These are phyloP conservation scores for Colletotrichum sp. DNA, from an alignment of 2,329 filamentous ascomycete species.

Conservation along the genomic window DNA sequence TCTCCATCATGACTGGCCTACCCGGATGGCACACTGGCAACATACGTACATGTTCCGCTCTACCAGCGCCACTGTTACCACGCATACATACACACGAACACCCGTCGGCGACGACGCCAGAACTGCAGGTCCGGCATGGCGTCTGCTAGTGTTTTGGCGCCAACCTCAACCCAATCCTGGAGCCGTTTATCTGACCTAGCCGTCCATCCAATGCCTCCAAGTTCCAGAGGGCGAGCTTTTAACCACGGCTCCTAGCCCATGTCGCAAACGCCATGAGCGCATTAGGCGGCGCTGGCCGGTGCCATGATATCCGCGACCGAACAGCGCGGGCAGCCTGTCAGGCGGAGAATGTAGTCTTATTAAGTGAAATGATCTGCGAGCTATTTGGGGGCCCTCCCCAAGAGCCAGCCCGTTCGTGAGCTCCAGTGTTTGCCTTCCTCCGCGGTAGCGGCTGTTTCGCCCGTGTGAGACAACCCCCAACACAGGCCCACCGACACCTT, in stretches of 20 bases:
- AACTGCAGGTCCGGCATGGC: constrained; percentile 20
- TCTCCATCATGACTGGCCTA: not conserved
- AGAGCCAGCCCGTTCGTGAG: not conserved
- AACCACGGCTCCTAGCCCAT: not conserved
- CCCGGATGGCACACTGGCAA: constrained; percentile 5
- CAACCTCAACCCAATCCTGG: not conserved
- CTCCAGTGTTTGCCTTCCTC: not conserved
- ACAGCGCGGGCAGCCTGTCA: constrained; percentile 10
- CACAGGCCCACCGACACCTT: not conserved
- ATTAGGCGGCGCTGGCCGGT: not conserved
- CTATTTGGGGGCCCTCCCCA: not conserved
- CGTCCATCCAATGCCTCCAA: not conserved
- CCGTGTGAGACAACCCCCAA: not conserved
- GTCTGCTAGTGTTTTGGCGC: constrained; percentile 9
- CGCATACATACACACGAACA: not conserved
- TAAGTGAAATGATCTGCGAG: constrained; percentile 13
- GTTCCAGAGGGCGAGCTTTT: not conserved
- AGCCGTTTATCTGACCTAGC: not conserved
- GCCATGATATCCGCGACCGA: constrained; percentile 10
- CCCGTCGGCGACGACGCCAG: not conserved
- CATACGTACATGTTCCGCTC: not conserved
- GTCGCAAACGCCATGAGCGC: not conserved
- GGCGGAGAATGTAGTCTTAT: constrained; percentile 20
- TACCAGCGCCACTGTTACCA: not conserved
- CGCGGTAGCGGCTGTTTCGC: not conserved